Evolutionary conservation across 2,329 filamentous ascomycete species (phyloP), one percentile per base, ranked within the genome.

Genomic region (Chrysosporium keratinophilum): DNA sequence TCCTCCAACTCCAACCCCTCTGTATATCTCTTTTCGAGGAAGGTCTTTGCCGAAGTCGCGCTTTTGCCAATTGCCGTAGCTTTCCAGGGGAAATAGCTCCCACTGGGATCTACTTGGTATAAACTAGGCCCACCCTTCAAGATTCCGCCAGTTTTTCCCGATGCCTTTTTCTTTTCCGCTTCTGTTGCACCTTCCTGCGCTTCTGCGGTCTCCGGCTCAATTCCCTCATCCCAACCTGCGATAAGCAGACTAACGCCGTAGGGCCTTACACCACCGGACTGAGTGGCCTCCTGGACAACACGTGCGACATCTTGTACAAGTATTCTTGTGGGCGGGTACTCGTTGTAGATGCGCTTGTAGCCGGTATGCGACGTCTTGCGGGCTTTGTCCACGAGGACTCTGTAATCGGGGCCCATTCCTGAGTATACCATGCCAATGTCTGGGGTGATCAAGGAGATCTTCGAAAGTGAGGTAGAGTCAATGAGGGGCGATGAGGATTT

Each of bases 381-480:
- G 63, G 93, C 93, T 73, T 90, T 91, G 78, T 98, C 93, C 64
- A 97, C 93, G 52, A 98, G 81, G 55, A 98, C 88, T 71, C 93
- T 84, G 77, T 97, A 98, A 74, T 98, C 93, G 56, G 93, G 93
- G 31, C 93, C 91, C 93, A 98, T 98, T 69, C 93, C 93, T 50
- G 89, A 90, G 77, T 98, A 98, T 65, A 98, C 93, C 88, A 97
- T 96, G 71, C 93, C 93, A 72, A 98, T 97, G 79, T 98, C 93
- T 66, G 93, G 93, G 46, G 93, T 98, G 76, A 98, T 90, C 70
- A 94, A 83, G 71, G 88, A 95, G 76, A 98, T 88, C 79, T 98
- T 98, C 65, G 90, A 93, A 61, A 95, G 84, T 40, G 93, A 97
- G 65, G 86, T 82, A 64, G 93, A 85, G 70, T 98, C 93, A 77